Evolutionary conservation across 768 basidiomycete genomes (phyloP), one percentile per base, ranked within the genome.

Genomic region (Boletus coccyginus): DNA sequence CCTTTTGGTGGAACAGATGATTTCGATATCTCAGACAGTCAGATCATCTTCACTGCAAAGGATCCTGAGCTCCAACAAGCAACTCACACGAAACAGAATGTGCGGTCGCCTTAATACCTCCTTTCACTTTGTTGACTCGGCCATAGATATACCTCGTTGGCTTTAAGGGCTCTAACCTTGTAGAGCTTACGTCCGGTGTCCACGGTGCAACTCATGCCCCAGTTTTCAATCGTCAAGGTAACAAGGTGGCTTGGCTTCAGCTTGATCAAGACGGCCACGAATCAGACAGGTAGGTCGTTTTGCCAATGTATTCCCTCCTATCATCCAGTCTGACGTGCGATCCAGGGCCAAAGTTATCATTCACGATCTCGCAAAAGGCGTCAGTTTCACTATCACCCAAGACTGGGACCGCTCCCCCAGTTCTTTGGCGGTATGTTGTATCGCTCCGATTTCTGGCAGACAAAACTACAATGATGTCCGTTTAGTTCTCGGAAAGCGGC

Each of bases 11-110:
- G 85, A 43, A 80, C 82, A 1, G 85, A 88, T 57, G 87, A 94
- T 74, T 91, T 90, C 66, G 86, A 90, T 66, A 78, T 92, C 31
- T 90, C 88, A 6, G 67, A 74, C 3, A 76, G 77, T 12, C 78
- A 86, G 54, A 81, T 98, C 52, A 79, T 92, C 36, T 90, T 96
- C 67, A 92, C 92, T 7, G 78, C 93, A 50, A 94, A 95, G 66
- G 91, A 96, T 63, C 88, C 92, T 2, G 64, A 78, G 52, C 79
- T 95, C 17, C 84, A 85, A 13, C 78, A 82, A 42, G 89, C 94
- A 0, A 85, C 79, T 79, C 94, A 98, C 72, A 98, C 96, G 2
- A 92, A 91, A 63, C 89, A 93, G 66, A 87, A 95, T 63, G 88
- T 95, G 40, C 41, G 66, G 11, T 50, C 33, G 40, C 38, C 38